Base-by-base conservation (phyloP, 192 early-diverging fungal species). In the Obelidium mucronatum region DNA sequence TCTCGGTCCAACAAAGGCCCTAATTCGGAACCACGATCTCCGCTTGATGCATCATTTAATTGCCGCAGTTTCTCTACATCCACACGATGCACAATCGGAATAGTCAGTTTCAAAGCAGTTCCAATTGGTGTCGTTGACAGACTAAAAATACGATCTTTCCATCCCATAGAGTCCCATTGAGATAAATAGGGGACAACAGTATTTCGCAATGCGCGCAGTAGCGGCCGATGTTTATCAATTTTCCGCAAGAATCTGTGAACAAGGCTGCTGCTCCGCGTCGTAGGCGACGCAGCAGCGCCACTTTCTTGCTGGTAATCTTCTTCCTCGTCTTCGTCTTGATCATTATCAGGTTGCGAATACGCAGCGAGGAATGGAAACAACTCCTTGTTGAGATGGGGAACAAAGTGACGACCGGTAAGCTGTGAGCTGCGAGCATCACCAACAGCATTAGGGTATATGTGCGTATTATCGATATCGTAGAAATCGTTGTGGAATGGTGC, bases 1-100 rank as follows among this genome's bases (percentile, higher is more conserved):
- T 24, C 72, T 5, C 67, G 58, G 40, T 80, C 79, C 78, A 73
- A 42, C 58, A 79, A 71, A 48, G 54, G 61, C 31, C 68, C 66
- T 17, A 64, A 53, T 53, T 67, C 40, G 11, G 54, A 48, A 74
- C 35, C 64, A 51, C 11, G 11, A 72, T 69, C 39, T 69, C 77
- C 77, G 86, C 39, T 13, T 76, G 67, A 35, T 80, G 74, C 5
- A 83, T 68, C 40, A 17, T 33, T 56, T 15, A 48, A 60, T 34
- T 24, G 26, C n/a, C 72, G 56, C 3, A 74, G n/a, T 63, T 52
- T 74, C 34, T 74, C 72, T 6, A 74, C 59, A 54, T 74, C 72
- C 8, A 13, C 59, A 15, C 72, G 72, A 67, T 88, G 82, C 26
- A 93, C 89, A 36, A 91, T 90, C 22, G 92, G 91, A 48, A 91